These are phyloP conservation scores for Austroboletus festivus DNA, from an alignment of 768 basidiomycete species.

Conservation along the genomic window DNA sequence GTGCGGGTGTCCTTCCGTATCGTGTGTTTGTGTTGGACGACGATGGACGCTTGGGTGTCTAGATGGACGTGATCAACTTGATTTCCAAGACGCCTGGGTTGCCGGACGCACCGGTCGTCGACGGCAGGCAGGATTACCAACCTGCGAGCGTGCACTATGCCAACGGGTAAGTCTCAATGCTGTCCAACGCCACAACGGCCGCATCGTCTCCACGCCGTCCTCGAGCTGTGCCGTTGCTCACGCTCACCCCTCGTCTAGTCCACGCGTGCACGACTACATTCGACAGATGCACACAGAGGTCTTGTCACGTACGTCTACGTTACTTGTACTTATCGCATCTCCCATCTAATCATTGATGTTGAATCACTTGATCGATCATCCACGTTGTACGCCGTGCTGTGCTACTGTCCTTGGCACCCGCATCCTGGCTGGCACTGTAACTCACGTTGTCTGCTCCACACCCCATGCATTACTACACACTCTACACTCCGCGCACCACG, in stretches of 20 bases:
- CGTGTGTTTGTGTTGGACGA: background rate
- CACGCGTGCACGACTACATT: slow-evolving; percentile 63
- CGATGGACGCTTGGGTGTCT: background rate
- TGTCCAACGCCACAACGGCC: too few species aligned
- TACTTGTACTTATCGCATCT: too few species aligned
- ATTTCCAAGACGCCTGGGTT: slow-evolving; percentile 62
- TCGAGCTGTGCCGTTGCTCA: background rate
- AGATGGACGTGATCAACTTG: slow-evolving; percentile 73
- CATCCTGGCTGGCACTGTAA: too few species aligned
- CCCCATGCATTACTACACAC: too few species aligned
- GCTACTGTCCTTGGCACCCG: background rate
- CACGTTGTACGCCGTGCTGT: background rate
- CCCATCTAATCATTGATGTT: slow-evolving; percentile 15
- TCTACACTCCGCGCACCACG: too few species aligned
- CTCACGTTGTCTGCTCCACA: too few species aligned
- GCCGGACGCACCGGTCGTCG: slow-evolving; percentile 61
- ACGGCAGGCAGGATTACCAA: slow-evolving; percentile 51
- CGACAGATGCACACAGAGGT: slow-evolving; percentile 64
- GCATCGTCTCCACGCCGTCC: too few species aligned
- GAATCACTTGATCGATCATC: slow-evolving; percentile 14
- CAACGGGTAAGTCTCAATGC: slow-evolving; percentile 62
- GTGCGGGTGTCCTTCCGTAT: slow-evolving; percentile 36
- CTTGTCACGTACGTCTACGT: slow-evolving; percentile 53
- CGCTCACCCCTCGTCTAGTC: slow-evolving; percentile 43
- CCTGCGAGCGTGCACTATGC: slow-evolving; percentile 50